phyloP scores from a whole-genome alignment of 2,329 filamentous ascomycete species.

The Colletotrichum sp. region DNA sequence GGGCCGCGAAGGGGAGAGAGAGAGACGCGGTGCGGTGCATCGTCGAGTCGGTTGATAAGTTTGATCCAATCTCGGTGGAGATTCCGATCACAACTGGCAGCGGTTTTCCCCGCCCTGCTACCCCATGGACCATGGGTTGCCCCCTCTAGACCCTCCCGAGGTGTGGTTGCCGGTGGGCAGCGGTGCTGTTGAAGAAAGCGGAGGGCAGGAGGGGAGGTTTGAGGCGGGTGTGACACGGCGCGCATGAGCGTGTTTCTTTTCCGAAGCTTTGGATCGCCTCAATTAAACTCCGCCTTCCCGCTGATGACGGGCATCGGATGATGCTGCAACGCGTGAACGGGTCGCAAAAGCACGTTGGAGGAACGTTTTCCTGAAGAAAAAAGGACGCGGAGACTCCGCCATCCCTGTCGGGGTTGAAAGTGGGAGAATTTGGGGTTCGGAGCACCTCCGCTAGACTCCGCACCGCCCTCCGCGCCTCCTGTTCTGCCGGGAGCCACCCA shows the following conservation, averaged over 20 bases:
- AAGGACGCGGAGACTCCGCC: slow-evolving; percentile 18
- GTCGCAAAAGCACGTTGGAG: neutral
- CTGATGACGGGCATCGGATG: neutral
- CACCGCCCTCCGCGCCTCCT: neutral
- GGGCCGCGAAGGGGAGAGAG: neutral
- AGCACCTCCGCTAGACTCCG: slow-evolving; percentile 23
- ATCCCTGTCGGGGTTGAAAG: neutral
- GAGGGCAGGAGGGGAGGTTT: neutral
- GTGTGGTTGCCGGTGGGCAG: neutral
- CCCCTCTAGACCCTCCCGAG: neutral
- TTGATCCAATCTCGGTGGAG: neutral
- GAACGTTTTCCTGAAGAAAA: neutral
- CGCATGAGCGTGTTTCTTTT: neutral
- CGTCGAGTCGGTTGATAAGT: neutral
- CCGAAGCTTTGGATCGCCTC: neutral
- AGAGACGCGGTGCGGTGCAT: neutral
- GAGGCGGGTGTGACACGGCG: neutral
- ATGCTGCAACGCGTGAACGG: neutral
- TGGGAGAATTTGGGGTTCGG: neutral
- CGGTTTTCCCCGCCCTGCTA: neutral
- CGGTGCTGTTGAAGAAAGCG: neutral
- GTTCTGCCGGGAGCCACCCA: neutral
- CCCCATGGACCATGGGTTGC: neutral
- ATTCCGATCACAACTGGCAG: neutral
- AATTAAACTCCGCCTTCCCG: neutral